Evolutionary conservation across 495 filamentous ascomycete species (phyloP), one percentile per base, ranked within the genome.

Genomic region (Evansstolkia leycettana): DNA sequence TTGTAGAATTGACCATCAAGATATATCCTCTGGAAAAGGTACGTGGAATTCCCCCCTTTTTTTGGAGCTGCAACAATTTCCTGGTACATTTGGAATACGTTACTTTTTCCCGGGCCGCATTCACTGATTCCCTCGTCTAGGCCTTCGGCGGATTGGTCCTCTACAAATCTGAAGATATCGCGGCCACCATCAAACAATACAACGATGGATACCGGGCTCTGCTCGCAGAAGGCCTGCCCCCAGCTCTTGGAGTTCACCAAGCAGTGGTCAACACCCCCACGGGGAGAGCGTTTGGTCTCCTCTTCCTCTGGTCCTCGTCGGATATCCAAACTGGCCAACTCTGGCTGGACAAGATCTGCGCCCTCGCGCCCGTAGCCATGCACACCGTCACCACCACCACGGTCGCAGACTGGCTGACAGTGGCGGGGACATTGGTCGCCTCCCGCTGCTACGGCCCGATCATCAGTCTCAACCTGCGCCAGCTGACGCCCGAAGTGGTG

Each of bases 1-100:
- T 68, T 25, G 48, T 57, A 1, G 58, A 65, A 35, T 13, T 61
- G 10, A 49, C 46, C 0, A 49, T 61, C 28, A 60, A 51, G 45
- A 46, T 62, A 1, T 61, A 62, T 34, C 50, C 53, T 2, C 32
- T 48, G 2, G 39, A 42, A 12, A 34, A 40, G 34, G 51, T 55
- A 40, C n/a, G n/a, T n/a, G n/a, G n/a, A n/a, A n/a, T n/a, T n/a
- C n/a, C n/a, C n/a, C n/a, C n/a, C n/a, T n/a, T n/a, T n/a, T n/a
- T n/a, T n/a, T n/a, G n/a, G n/a, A n/a, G n/a, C n/a, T n/a, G n/a
- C n/a, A n/a, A n/a, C n/a, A n/a, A n/a, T n/a, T n/a, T n/a, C n/a
- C n/a, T n/a, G n/a, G n/a, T n/a, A n/a, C n/a, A n/a, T n/a, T n/a
- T n/a, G n/a, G n/a, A n/a, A n/a, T n/a, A n/a, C n/a, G n/a, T n/a